Evolutionary conservation across 352 stramenopile genomes (phyloP), one percentile per base, ranked within the genome.

Genomic region (Globisporangium cederbergense): DNA sequence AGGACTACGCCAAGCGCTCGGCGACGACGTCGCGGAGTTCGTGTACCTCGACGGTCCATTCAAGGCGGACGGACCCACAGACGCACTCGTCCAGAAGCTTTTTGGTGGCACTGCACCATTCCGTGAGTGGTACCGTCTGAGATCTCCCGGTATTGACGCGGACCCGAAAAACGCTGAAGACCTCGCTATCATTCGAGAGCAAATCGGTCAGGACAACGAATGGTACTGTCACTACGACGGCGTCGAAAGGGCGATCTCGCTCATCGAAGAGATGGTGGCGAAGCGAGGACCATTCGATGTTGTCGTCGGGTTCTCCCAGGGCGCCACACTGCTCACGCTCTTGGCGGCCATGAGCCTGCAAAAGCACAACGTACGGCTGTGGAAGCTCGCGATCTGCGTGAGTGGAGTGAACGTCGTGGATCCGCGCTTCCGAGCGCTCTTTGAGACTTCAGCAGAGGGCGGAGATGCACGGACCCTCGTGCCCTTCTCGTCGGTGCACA

Each of bases 21-120:
- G 79, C 4, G 70, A 76, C 30, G 70, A 77, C 34, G 66, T 72
- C 36, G 73, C 79, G 55, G 85, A 91, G 72, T 92, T 88, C 59
- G 72, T 89, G 40, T 92, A 84, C 57, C 63, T 94, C 25, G 81
- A 94, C 25, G 85, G 65, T 3, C 74, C 75, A 1, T 81, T 79
- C 45, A 62, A 81, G 60, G 76, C 84, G 2, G 77, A 70, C 7
- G 84, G 84, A 1, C 81, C 71, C 10, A 82, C 77, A 4, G 82
- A 92, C 14, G 61, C 78, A 9, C 59, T 75, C 25, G 79, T 95
- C 42, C 67, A 84, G 42, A 57, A 64, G 18, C 68, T 86, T 32
- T 87, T 89, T 25, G 75, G 67, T 10, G 22, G 85, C 16, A 75
- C 86, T 5, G 75, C 71, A 13, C 74, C 78, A 9, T 94, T 91